Conservation (phyloP, 23 red algal species). For the Cyanidioschyzon merolae region DNA sequence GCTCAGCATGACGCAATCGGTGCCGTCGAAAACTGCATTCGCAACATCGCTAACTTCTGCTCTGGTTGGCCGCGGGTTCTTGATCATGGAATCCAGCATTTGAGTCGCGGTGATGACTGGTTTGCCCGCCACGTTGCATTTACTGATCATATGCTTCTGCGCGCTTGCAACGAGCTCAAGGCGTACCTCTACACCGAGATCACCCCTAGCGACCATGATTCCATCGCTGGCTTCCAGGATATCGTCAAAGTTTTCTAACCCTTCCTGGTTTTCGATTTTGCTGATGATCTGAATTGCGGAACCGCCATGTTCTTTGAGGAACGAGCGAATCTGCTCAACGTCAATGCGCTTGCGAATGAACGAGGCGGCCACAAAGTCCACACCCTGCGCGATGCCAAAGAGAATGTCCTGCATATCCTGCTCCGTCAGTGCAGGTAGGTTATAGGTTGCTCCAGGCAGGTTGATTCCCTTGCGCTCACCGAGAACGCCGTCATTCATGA, state of each 20-base stretch:
- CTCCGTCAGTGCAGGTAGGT: constrained; percentile 83
- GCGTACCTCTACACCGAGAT: constrained; percentile 86
- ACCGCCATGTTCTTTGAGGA: constrained; percentile 34
- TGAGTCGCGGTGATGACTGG: constrained; percentile 95
- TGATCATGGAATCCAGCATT: constrained; percentile 99
- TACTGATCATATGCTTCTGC: constrained; percentile 82
- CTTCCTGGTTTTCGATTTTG: constrained; percentile 84
- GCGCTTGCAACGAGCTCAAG: constrained; percentile 79
- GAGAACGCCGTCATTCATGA: constrained; percentile 73
- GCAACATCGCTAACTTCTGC: constrained; percentile 93
- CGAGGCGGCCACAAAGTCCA: constrained; percentile 87
- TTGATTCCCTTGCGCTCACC: constrained; percentile 78
- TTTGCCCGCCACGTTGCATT: constrained; percentile 64
- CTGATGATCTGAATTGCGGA: constrained; percentile 64
- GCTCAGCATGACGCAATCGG: constrained; percentile 88
- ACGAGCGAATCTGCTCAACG: constrained; percentile 49
- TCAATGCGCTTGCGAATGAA: constrained; percentile 94
- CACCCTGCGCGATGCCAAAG: constrained; percentile 78
- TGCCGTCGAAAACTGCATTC: constrained; percentile 75
- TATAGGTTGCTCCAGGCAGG: constrained; percentile 74
- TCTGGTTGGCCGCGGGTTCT: constrained; percentile 77
- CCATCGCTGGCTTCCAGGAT: constrained; percentile 88
- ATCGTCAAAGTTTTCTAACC: constrained; percentile 44
- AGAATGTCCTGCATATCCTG: constrained; percentile 94
- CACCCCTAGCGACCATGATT: constrained; percentile 95